Evolutionary conservation across 805 yeast species (phyloP).

Genomic region (Wickerhamiella dianesei): DNA sequence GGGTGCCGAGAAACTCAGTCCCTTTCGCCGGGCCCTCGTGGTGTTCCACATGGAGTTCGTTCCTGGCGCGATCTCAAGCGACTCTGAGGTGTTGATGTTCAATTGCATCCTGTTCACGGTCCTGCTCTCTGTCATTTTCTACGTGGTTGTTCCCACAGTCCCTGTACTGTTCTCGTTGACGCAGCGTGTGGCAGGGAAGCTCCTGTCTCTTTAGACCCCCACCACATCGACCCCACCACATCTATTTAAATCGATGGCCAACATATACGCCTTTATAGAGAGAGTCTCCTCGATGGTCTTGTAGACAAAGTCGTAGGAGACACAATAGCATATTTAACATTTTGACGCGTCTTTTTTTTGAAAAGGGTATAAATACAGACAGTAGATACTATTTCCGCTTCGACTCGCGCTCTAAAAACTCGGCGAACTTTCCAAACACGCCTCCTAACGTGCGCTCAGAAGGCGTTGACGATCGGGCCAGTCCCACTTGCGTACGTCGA

Average conservation of each 20-base stretch:
- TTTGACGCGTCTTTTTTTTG: too few species aligned
- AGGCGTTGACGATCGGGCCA: conserved; percentile 13
- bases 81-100: not conserved
- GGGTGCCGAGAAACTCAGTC: not conserved
- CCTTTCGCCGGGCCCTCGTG: conserved; percentile 3
- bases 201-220: not conserved
- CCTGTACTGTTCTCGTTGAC: not conserved
- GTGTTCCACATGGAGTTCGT: conserved; percentile 13
- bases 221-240: not conserved
- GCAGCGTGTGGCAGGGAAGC: not conserved
- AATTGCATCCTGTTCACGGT: not conserved
- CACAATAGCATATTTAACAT: not conserved
- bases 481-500: conserved; percentile 24
- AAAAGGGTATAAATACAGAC: too few species aligned
- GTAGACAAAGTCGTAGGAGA: not conserved
- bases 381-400: conserved; percentile 7
- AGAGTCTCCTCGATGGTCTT: not conserved
- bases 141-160: not conserved
- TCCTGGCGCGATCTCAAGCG: conserved; percentile 8
- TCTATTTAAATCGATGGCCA: not conserved
- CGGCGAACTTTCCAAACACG: conserved; percentile 28
- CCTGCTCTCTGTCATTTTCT: not conserved
- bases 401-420: conserved; percentile 24
- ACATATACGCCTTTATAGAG: not conserved
- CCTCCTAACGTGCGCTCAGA: conserved; percentile 19